Evolutionary conservation across 1,139 yeast genomes (phyloP).

Genomic region (Taphrina wiesneri): DNA sequence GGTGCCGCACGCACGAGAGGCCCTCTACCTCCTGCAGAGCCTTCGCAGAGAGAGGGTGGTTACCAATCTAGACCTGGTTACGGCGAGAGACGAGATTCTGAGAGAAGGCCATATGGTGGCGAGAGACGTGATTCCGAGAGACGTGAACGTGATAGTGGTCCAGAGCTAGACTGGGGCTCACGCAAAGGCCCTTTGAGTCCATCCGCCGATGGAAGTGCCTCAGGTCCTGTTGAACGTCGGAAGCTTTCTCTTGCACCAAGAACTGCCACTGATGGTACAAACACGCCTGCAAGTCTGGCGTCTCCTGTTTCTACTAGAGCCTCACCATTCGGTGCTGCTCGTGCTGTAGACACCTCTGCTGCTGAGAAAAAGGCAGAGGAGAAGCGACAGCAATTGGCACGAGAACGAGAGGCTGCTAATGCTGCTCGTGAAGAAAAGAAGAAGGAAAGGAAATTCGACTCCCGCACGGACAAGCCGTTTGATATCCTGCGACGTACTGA

Average conservation of each 20-base stretch:
- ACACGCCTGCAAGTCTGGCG: slow-evolving; percentile 38
- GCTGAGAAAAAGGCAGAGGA: slow-evolving; percentile 44
- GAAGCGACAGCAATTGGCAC: slow-evolving; percentile 43
- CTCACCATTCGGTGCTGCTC: slow-evolving; percentile 48
- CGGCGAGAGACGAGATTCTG: slow-evolving; percentile 17
- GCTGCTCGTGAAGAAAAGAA: slow-evolving; percentile 37
- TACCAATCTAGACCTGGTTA: slow-evolving; percentile 15
- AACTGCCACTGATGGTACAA: slow-evolving; percentile 32
- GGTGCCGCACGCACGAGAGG: slow-evolving; percentile 41
- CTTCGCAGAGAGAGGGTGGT: slow-evolving; percentile 30
- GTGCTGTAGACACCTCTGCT: slow-evolving; percentile 47
- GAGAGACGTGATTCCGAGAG: slow-evolving; percentile 19
- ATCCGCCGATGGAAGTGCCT: background rate
- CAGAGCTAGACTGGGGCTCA: slow-evolving; percentile 33
- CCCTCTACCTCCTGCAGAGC: slow-evolving; percentile 44
- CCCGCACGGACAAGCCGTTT: slow-evolving; percentile 15
- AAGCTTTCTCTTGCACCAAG: slow-evolving; percentile 37
- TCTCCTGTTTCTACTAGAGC: slow-evolving; percentile 39
- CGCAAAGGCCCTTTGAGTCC: slow-evolving; percentile 31
- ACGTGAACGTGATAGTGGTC: slow-evolving; percentile 30
- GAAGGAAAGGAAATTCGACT: slow-evolving; percentile 25
- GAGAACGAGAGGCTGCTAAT: slow-evolving; percentile 36
- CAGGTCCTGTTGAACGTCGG: slow-evolving; percentile 40
- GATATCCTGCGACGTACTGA: slow-evolving; percentile 28
- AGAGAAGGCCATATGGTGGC: slow-evolving; percentile 18